These are phyloP conservation scores for Eucalyptus cloeziana DNA, from an alignment of 345 rosid species.

Conservation along the genomic window DNA sequence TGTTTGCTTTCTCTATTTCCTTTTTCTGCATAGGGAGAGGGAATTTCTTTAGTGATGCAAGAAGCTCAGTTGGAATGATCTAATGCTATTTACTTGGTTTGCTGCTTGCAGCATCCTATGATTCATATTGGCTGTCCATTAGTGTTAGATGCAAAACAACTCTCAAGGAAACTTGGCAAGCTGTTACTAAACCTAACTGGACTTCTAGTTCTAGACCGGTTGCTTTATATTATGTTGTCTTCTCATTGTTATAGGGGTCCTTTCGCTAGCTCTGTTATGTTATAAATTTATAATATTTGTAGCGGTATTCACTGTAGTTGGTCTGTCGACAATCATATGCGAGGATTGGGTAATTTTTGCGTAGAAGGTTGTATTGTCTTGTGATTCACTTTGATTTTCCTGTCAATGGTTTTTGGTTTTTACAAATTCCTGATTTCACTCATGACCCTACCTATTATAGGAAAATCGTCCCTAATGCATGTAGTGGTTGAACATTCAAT, in stretches of 20 bases:
- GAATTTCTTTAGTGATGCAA: neutral
- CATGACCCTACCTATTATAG: no score
- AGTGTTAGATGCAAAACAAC: neutral
- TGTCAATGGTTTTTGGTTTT: neutral
- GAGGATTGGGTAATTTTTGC: neutral
- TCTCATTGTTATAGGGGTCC: no score
- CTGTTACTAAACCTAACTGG: neutral
- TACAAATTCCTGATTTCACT: neutral
- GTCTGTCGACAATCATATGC: no score
- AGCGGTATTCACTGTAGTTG: no score
- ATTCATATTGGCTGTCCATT: neutral
- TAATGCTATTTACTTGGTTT: neutral
- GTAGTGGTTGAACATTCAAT: neutral
- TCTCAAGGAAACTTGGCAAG: neutral
- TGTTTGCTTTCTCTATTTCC: neutral
- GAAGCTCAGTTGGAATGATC: neutral
- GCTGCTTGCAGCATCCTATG: neutral
- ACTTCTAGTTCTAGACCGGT: no score
- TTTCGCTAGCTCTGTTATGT: no score
- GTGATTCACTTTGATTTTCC: neutral
- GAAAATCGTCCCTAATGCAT: neutral
- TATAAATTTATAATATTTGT: no score
- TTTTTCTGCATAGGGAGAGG: neutral
- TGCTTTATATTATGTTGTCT: no score
- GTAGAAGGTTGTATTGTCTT: neutral